Evolutionary conservation across 225 moss, liverwort and hornwort genomes (phyloP).

Genomic region (Pseudoscleropodium purum): DNA sequence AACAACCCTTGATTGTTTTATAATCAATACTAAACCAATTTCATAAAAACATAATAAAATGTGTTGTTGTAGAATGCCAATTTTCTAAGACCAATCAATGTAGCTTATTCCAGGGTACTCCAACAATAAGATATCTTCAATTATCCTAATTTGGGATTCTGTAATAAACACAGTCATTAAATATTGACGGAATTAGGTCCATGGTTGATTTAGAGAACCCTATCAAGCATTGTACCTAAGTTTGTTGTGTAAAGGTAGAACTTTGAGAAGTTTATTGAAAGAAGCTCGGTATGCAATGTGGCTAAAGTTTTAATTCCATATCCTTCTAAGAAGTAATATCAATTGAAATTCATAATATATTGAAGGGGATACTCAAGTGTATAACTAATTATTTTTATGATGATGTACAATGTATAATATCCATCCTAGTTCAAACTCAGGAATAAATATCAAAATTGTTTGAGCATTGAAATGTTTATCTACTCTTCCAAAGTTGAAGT

Average conservation of each 20-base stretch:
- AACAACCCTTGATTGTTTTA: background rate
- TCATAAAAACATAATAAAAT: fast-evolving
- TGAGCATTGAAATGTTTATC: too few species aligned
- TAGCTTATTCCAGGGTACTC: fast-evolving
- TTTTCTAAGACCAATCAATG: background rate
- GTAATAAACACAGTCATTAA: fast-evolving
- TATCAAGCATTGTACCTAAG: background rate
- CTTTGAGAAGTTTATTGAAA: background rate
- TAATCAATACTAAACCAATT: background rate
- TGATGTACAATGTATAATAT: background rate
- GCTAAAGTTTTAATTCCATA: background rate
- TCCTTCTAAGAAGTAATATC: background rate
- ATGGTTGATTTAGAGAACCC: background rate
- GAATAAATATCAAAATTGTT: background rate
- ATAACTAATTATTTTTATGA: background rate
- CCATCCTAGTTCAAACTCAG: fast-evolving
- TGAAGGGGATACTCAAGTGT: background rate
- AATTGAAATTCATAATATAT: background rate
- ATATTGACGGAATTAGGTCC: background rate
- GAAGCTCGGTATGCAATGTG: fast-evolving
- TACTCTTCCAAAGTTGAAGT: background rate
- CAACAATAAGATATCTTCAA: background rate
- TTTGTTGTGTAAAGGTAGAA: too few species aligned
- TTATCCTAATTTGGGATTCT: background rate
- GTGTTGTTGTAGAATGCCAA: background rate